These are phyloP conservation scores for Chaetomiaceae sp. DNA, from an alignment of 2,329 filamentous ascomycete species.

Conservation along the genomic window DNA sequence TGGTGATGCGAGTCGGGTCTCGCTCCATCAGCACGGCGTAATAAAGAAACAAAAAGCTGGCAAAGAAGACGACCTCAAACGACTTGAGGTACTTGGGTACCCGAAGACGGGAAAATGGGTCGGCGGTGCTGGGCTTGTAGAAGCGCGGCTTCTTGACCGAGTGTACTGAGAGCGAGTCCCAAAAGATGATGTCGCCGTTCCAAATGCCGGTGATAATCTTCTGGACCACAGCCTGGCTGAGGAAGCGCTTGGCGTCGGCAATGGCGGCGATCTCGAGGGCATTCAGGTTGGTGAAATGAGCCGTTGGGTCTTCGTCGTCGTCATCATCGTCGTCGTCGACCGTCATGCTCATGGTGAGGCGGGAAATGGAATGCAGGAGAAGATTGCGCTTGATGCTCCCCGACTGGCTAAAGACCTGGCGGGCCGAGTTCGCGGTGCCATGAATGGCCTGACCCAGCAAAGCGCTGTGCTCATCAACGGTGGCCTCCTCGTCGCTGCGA, in stretches of 20 bases:
- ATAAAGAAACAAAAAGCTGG: slow-evolving; percentile 71
- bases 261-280: slow-evolving; percentile 83
- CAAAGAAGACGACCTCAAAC: slow-evolving; percentile 79
- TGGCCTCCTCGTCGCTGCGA: slow-evolving; percentile 33
- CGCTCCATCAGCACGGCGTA: slow-evolving; percentile 80
- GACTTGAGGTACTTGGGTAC: slow-evolving; percentile 82
- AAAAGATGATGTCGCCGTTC: slow-evolving; percentile 83
- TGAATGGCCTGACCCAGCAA: slow-evolving; percentile 38
- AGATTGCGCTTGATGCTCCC: slow-evolving; percentile 46
- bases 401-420: slow-evolving; percentile 28
- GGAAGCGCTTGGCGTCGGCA: slow-evolving; percentile 76
- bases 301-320: slow-evolving; percentile 58
- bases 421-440: slow-evolving; percentile 24
- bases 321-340: slow-evolving; percentile 40
- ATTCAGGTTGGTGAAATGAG: slow-evolving; percentile 73
- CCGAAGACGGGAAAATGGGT: slow-evolving; percentile 69
- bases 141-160: slow-evolving; percentile 71
- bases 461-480: slow-evolving; percentile 43
- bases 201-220: slow-evolving; percentile 81
- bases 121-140: slow-evolving; percentile 63
- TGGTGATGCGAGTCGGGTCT: slow-evolving; percentile 60
- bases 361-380: slow-evolving; percentile 51
- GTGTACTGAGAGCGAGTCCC: slow-evolving; percentile 70
- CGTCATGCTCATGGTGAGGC: slow-evolving; percentile 48
- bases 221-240: slow-evolving; percentile 75